A percentile compares a stretch with the other conserved stretches of the same genome.
Evolutionary conservation across 192 early-diverging fungal species (phyloP).

Genomic region (Chytriomyces hyalinus): DNA sequence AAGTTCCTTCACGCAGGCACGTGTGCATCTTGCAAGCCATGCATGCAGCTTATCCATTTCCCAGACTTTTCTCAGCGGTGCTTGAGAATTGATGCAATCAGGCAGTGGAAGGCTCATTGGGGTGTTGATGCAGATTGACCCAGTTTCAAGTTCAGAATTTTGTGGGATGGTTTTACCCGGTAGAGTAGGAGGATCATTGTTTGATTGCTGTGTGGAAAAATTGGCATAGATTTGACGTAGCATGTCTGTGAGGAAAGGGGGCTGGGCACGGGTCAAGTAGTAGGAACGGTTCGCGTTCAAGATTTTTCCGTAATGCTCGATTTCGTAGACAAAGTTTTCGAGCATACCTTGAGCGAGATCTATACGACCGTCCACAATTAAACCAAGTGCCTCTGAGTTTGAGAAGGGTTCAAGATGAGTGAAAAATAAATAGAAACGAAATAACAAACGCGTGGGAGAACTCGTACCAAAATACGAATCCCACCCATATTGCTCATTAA

Average conservation of each 20-base stretch:
- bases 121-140: background rate
- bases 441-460: too few relatives aligned
- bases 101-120: background rate
- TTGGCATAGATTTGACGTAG: slow-evolving; percentile 73
- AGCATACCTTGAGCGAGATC: slow-evolving; percentile 93
- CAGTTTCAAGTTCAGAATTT: background rate
- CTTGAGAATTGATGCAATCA: background rate
- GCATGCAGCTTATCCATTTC: slow-evolving; percentile 36
- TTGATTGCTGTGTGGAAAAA: slow-evolving; percentile 48
- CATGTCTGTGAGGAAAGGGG: slow-evolving; percentile 99
- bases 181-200: slow-evolving; percentile 26
- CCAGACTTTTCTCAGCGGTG: slow-evolving; percentile 34
- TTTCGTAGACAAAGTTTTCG: slow-evolving; percentile 96
- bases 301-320: slow-evolving; percentile 98
- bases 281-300: slow-evolving; percentile 98
- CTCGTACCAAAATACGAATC: slow-evolving; percentile 54
- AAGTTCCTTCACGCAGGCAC: slow-evolving; percentile 90
- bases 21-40: slow-evolving; percentile 74
- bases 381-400: slow-evolving; percentile 72
- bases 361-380: slow-evolving; percentile 83
- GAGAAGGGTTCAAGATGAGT: too few relatives aligned
- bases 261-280: slow-evolving; percentile 95
- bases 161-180: background rate
- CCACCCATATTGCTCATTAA: slow-evolving; percentile 99
- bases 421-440: too few relatives aligned